phyloP scores from a whole-genome alignment of 2,329 filamentous ascomycete species.

The Cercospora zeae-maydis region DNA sequence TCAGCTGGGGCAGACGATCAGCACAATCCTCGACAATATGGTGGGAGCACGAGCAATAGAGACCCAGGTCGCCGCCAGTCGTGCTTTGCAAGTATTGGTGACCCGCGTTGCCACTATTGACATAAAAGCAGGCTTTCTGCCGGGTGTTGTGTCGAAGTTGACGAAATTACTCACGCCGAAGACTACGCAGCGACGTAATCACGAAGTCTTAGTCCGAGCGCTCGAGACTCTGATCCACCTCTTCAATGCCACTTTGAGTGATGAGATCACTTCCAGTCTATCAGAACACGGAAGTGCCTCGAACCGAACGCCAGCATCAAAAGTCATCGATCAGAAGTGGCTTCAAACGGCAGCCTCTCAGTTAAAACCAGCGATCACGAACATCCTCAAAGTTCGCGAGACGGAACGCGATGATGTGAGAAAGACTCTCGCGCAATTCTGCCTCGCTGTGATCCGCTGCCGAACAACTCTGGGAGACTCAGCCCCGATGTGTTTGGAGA shows the following conservation, averaged over 20 bases:
- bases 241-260: constrained; percentile 21
- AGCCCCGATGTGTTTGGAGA: constrained; percentile 71
- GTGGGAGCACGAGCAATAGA: constrained; percentile 59
- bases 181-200: constrained; percentile 57
- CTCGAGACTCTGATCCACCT: constrained; percentile 28
- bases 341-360: constrained; percentile 74
- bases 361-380: constrained; percentile 76
- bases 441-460: constrained; percentile 72
- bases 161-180: constrained; percentile 71
- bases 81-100: constrained; percentile 61
- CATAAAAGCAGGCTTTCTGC: constrained; percentile 80
- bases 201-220: constrained; percentile 55
- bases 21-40: constrained; percentile 73
- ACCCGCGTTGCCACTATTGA: constrained; percentile 64
- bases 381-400: constrained; percentile 69
- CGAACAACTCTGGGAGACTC: constrained; percentile 67
- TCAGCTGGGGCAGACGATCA: constrained; percentile 75
- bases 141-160: constrained; percentile 79
- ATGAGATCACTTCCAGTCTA: not conserved
- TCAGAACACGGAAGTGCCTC: not conserved
- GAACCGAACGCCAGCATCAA: not conserved
- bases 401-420: constrained; percentile 69
- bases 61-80: constrained; percentile 69
- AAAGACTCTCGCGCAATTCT: constrained; percentile 64
- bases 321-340: constrained; percentile 54